These are phyloP conservation scores for Flaveria sonorensis DNA, from an alignment of 129 eudicot genomes.

Conservation along the genomic window DNA sequence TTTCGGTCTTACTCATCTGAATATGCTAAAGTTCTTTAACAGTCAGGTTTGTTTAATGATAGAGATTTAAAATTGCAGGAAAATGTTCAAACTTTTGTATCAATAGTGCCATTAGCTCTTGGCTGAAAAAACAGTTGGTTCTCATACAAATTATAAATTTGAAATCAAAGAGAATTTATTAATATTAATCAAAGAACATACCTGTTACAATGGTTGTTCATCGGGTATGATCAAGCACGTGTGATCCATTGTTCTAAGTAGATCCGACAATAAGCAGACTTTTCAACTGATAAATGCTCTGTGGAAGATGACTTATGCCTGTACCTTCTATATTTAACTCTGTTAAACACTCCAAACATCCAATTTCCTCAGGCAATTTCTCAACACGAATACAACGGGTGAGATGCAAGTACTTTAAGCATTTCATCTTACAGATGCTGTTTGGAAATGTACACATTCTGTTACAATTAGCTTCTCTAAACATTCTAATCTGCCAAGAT, in stretches of 20 bases:
- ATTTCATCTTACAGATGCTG: constrained; percentile 10
- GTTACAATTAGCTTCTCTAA: constrained; percentile 10
- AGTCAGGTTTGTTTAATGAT: neutral
- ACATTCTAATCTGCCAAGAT: constrained; percentile 21
- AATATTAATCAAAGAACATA: neutral
- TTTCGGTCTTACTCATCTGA: neutral
- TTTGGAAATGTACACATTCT: neutral
- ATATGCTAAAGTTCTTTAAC: neutral
- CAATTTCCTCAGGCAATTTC: constrained; percentile 19
- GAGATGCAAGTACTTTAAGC: neutral
- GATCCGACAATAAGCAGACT: neutral
- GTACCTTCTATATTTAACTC: constrained; percentile 24
- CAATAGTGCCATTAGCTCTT: neutral
- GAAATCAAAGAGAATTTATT: neutral
- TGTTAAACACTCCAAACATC: neutral
- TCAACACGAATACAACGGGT: constrained; percentile 10
- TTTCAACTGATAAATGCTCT: constrained; percentile 11
- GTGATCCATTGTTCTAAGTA: neutral
- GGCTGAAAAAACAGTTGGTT: neutral
- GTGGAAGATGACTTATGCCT: constrained; percentile 21
- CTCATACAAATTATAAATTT: neutral
- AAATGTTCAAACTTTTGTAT: neutral
- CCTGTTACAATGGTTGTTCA: neutral
- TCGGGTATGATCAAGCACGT: neutral
- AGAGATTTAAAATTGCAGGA: neutral